Conservation (phyloP, 192 early-diverging fungal species). For the Coemansia sp. region DNA sequence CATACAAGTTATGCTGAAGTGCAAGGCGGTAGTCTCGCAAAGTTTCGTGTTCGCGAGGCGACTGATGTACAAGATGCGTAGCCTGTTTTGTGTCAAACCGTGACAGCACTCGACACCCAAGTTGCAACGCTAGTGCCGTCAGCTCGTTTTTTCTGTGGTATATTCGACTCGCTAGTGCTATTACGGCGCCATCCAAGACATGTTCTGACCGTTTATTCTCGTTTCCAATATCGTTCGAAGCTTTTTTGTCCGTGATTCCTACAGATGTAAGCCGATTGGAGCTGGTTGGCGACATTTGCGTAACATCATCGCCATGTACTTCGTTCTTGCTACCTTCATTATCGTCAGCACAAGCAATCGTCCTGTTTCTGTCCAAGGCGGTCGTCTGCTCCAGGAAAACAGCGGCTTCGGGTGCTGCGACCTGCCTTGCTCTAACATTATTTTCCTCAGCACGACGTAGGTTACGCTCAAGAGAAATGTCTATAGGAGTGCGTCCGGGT, state of each 20-base stretch:
- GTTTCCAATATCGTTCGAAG: not conserved
- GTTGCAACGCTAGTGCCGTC: constrained; percentile 23
- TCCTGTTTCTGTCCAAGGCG: not conserved
- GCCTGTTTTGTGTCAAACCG: constrained; percentile 32
- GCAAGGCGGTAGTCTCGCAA: constrained; percentile 41
- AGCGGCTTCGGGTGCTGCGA: not conserved
- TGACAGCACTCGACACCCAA: constrained; percentile 40
- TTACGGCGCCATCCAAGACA: constrained; percentile 33
- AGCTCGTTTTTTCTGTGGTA: constrained; percentile 43
- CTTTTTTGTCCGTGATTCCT: not conserved
- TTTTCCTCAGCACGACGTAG: constrained; percentile 38
- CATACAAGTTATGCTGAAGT: constrained; percentile 12
- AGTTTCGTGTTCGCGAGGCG: constrained; percentile 41
- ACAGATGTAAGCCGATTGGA: not conserved
- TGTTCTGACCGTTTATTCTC: not conserved
- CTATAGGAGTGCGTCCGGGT: constrained; percentile 48
- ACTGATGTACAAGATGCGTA: constrained; percentile 56
- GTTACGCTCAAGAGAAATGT: constrained; percentile 43
- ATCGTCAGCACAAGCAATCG: not conserved
- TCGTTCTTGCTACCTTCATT: not conserved
- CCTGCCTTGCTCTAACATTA: constrained; percentile 9
- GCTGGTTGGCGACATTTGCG: constrained; percentile 39
- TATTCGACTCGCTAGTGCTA: constrained; percentile 40
- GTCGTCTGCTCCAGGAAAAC: not conserved
- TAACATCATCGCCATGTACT: constrained; percentile 18